Evolutionary conservation across 257 asterid genomes (phyloP), one percentile per base, ranked within the genome.

Genomic region (Nicotiana tomentosiformis): DNA sequence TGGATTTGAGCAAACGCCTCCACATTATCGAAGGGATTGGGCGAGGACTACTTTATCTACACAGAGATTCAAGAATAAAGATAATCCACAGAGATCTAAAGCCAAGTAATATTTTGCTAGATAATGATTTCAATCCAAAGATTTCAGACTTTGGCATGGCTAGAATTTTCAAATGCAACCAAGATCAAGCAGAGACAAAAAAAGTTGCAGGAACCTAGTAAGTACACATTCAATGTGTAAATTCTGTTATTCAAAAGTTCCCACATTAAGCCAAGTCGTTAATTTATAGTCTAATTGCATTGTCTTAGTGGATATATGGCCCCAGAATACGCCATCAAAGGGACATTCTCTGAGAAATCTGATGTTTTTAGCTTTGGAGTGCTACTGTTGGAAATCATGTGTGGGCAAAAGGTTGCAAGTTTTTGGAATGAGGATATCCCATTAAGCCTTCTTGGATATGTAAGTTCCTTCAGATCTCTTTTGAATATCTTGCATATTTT

Each of bases 71-170:
- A 10, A 86, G 93, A n/a, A 79, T 92, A 9, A 86, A 65, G 67
- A 88, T 92, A 8, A 90, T 93, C 10, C 97, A 91, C 43, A 82
- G 93, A 68, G 95, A 93, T 85, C 7, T 91, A 83, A 93, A 93
- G 62, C 89, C 93, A 12, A 77, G 91, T 82, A 92, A 93, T 77
- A 89, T 92, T 30, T 82, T 93, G 80, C 82, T 92, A 11, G 94
- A 93, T 37, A 81, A 91, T 14, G 86, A 90, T 77, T 84, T 93
- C 94, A 88, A 64, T 39, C 94, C 95, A 4, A 91, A 91, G 88
- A 92, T 93, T 82, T 90, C 96, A 7, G 93, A 93, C 85, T 92
- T 93, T 69, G 94, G 96, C 10, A 90, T 91, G 82, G 96, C 94
- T 15, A 90, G 94, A 85, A 89, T 89, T 77, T 89, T 91, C 76